Evolutionary conservation across 495 filamentous ascomycete genomes (phyloP).

Genomic region (Daldinia decipiens): DNA sequence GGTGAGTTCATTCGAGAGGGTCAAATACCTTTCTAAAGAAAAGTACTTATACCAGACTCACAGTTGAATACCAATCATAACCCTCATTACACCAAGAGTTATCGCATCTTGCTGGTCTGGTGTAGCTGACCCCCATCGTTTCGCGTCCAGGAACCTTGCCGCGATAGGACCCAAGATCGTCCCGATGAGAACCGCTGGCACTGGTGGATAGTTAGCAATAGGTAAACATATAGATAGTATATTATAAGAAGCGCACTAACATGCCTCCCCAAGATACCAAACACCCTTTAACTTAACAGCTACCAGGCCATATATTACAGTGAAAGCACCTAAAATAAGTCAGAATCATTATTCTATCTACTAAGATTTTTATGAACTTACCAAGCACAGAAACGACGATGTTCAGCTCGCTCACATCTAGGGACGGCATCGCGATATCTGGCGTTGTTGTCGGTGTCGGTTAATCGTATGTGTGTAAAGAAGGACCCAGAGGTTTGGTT

Average conservation of each 20-base stretch:
- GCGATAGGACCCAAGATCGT: constrained; percentile 60
- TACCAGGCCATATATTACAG: constrained; percentile 58
- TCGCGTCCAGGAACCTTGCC: constrained; percentile 59
- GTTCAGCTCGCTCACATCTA: constrained; percentile 65
- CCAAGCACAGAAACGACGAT: constrained; percentile 58
- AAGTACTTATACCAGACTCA: constrained; percentile 41
- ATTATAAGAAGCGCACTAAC: constrained; percentile 48
- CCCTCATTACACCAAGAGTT: constrained; percentile 60
- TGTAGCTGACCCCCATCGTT: constrained; percentile 54
- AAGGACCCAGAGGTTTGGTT: constrained; percentile 9
- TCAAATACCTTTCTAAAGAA: constrained; percentile 51
- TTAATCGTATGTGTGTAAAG: constrained; percentile 1
- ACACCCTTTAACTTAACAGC: constrained; percentile 63
- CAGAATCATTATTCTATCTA: constrained; percentile 1
- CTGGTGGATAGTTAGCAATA: constrained; percentile 42
- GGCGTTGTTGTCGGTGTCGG: background rate
- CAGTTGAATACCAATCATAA: constrained; percentile 67
- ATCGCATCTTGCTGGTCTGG: constrained; percentile 56
- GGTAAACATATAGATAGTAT: background rate
- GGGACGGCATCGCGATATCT: constrained; percentile 54
- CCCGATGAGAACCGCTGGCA: constrained; percentile 63
- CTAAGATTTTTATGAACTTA: constrained; percentile 40
- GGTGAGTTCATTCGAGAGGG: constrained; percentile 41
- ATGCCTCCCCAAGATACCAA: constrained; percentile 68
- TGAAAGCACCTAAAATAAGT: constrained; percentile 49